Base-by-base conservation (phyloP, 108 stramenopile species). In the Epithemia pelagica region DNA sequence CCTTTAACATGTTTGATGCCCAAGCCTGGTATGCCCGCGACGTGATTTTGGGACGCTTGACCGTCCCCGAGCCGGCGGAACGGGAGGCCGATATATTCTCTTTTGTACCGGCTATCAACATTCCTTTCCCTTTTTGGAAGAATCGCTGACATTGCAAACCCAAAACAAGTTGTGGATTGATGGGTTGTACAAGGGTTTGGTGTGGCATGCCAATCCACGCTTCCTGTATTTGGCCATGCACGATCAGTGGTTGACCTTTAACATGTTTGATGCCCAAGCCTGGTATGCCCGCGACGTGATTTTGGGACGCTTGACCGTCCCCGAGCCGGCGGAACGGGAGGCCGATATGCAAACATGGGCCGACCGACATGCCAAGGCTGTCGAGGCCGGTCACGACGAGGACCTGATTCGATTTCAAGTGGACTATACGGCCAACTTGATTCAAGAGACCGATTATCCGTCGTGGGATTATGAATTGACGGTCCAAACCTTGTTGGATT, bases 1-100 rank as follows among this genome's bases (percentile, higher is more conserved):
- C 58, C 59, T 60, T 69, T 27, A 56, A 22, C 32, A 60, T 69
- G 59, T 69, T 69, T 30, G 68, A 69, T 58, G 68, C 68, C 26
- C 68, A 69, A 27, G 54, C 53, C 19, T 69, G 54, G 52, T 69
- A 29, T 27, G 59, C 28, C 20, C 30, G 68, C 18, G 68, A 69
- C 46, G 31, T 69, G 21, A 69, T 69, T 37, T 30, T 69, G 29
- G 68, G 68, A 10, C 37, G 37, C 37, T 10, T 46, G 37, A 15
- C 5, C 15, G 37, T 10, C 10, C 15, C 37, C 37, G 10, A 46
- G 5, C 15, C 37, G 37, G 37, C 15, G 37, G 37, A 46, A 46
- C 10, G 15, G 15, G 15, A 69, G 2, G 52, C 60, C 24, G 68
- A 69, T 30, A 59, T 58, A 56, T 69, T 59, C n/a, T 54, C 31